Percentiles rank a stretch among this genome's conserved stretches.
These are phyloP conservation scores for Beauveria pseudobassiana DNA, from an alignment of 2,329 filamentous ascomycete species.

Conservation along the genomic window DNA sequence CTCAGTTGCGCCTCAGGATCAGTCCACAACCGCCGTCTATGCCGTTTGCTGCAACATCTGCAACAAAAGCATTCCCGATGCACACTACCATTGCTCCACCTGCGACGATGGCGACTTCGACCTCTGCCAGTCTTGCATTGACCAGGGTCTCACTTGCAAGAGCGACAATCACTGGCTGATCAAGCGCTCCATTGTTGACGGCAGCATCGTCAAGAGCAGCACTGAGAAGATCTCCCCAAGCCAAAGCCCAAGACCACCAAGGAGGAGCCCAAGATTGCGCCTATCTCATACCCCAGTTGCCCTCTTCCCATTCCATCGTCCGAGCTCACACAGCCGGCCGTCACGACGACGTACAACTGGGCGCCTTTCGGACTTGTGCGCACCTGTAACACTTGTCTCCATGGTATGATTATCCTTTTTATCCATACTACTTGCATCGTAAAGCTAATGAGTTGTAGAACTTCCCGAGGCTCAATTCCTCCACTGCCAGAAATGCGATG, in stretches of 20 bases:
- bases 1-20: not conserved
- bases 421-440: not conserved
- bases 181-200: constrained; percentile 75
- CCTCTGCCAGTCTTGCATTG: constrained; percentile 74
- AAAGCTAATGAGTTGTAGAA: constrained; percentile 34
- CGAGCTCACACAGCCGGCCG: not conserved
- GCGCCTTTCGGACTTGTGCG: constrained; percentile 36
- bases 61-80: constrained; percentile 66
- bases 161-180: constrained; percentile 86
- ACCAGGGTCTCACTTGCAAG: constrained; percentile 67
- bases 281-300: not conserved
- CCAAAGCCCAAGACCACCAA: constrained; percentile 15
- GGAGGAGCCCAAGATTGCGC: constrained; percentile 1
- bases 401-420: constrained; percentile 21
- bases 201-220: constrained; percentile 73
- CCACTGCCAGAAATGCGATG: constrained; percentile 75
- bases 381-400: constrained; percentile 62
- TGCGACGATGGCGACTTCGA: constrained; percentile 95
- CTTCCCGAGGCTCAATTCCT: constrained; percentile 73
- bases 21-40: constrained; percentile 36
- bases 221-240: constrained; percentile 72
- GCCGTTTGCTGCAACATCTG: constrained; percentile 94
- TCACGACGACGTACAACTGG: not conserved
- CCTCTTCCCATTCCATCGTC: not conserved
- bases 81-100: constrained; percentile 89